Evolutionary conservation across 2,329 filamentous ascomycete species (phyloP).

Genomic region (Fusarium armeniacum): DNA sequence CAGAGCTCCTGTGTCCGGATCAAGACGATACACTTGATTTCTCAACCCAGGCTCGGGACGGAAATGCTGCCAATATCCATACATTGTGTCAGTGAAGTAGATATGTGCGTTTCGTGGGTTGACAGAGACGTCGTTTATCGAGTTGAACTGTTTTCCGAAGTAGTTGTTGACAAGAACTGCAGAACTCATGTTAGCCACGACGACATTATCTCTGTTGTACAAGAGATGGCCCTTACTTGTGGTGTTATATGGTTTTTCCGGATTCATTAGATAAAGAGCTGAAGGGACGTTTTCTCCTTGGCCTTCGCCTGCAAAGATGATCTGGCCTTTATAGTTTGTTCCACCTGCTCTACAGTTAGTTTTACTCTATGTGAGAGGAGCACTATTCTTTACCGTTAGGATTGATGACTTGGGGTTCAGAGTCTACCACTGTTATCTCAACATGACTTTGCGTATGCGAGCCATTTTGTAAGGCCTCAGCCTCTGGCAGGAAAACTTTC

Average conservation of each 20-base stretch:
- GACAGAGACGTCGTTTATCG: slow-evolving; percentile 69
- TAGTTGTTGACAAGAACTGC: slow-evolving; percentile 69
- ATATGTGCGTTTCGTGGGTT: slow-evolving; percentile 68
- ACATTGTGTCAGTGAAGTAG: slow-evolving; percentile 75
- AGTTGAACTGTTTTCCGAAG: slow-evolving; percentile 72
- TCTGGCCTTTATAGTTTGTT: slow-evolving; percentile 64
- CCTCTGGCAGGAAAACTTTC: slow-evolving; percentile 63
- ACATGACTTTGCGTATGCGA: slow-evolving; percentile 52
- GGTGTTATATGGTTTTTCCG: slow-evolving; percentile 63
- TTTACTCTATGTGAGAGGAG: fast-evolving
- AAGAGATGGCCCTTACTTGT: slow-evolving; percentile 53
- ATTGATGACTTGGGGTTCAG: slow-evolving; percentile 62
- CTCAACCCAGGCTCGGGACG: slow-evolving; percentile 65
- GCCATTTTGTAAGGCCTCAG: slow-evolving; percentile 50
- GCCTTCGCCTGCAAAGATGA: slow-evolving; percentile 65
- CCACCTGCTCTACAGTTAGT: slow-evolving; percentile 54
- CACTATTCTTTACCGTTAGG: slow-evolving; percentile 59
- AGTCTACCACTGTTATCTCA: slow-evolving; percentile 58
- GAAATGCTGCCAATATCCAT: slow-evolving; percentile 71
- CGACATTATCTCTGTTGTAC: fast-evolving
- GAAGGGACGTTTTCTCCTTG: slow-evolving; percentile 57
- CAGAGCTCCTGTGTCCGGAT: slow-evolving; percentile 64
- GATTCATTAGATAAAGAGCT: slow-evolving; percentile 49
- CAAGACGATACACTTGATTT: slow-evolving; percentile 71
- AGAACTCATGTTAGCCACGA: neutral